These are phyloP conservation scores for Colletotrichum musae DNA, from an alignment of 2,329 filamentous ascomycete species.

Conservation along the genomic window DNA sequence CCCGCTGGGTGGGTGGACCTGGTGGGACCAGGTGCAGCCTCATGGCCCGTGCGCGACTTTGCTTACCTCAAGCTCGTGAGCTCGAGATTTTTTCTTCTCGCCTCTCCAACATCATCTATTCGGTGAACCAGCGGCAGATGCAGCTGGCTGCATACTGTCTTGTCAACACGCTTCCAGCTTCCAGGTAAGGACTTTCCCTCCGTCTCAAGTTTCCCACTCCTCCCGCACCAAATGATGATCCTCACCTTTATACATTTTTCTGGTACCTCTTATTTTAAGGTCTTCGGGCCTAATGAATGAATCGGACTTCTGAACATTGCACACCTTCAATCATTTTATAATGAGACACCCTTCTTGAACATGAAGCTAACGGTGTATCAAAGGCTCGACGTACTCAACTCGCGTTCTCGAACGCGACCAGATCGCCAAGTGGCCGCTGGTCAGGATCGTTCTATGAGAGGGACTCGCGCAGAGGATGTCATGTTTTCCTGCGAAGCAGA, in stretches of 20 bases:
- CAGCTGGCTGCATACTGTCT: neutral
- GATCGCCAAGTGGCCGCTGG: constrained; percentile 6
- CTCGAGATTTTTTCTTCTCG: constrained; percentile 33
- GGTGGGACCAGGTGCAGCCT: neutral
- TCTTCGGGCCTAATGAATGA: constrained; percentile 80
- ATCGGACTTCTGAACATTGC: constrained; percentile 84
- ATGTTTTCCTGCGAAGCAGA: neutral
- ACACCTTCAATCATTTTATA: neutral
- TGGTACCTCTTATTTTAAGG: constrained; percentile 99
- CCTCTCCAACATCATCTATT: constrained; percentile 22
- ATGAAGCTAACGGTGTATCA: constrained; percentile 18
- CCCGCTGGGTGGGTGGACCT: neutral
- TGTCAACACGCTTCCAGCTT: neutral
- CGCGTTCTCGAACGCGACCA: no score
- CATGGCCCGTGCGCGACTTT: constrained; percentile 32
- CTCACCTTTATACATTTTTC: constrained; percentile 77
- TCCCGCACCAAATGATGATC: constrained; percentile 77
- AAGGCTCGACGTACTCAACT: neutral
- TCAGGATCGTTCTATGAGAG: neutral
- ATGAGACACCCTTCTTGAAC: neutral
- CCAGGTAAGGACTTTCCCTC: constrained; percentile 52
- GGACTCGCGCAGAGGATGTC: no score
- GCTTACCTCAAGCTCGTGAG: constrained; percentile 36
- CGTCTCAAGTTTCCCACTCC: constrained; percentile 18
- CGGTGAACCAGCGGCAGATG: neutral